Base-by-base conservation (phyloP, 176 grass and related monocot genomes). In the Triticum turgidum region DNA sequence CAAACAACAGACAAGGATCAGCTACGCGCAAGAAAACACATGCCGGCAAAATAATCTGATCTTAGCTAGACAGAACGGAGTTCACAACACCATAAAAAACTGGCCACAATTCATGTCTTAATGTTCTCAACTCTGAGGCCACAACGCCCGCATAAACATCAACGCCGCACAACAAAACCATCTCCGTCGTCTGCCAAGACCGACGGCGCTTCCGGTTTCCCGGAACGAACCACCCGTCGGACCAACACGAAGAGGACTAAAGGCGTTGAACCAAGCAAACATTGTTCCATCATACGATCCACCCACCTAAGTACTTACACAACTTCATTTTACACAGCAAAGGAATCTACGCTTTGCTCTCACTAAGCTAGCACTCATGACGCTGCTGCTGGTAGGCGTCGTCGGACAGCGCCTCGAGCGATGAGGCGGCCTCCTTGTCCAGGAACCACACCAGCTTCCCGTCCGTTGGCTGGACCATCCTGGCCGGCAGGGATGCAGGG, bases 381-480 rank as follows among this genome's bases (percentile, higher is more conserved):
- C 37, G 82, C 64, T 59, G 56, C 56, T 77, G 71, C 2, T 17
- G 22, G 21, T 47, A 81, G 20, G 25, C 69, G 25, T 54, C 78
- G 4, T 84, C 80, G 2, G 44, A 61, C 56, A 20, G 18, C 8
- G 20, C 54, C 7, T 89, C 76, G 3, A 93, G 89, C 1, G 66
- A 84, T 9, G 92, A 88, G 13, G 92, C 91, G 9, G 95, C 92
- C 14, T 35, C 58, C 83, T 86, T 91, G 90, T 97, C 95, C 82
- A 97, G 67, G 33, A 97, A 97, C 95, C 95, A 97, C 13, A 91
- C 82, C 80, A 97, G 75, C 69, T 90, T 97, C 32, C 95, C 95
- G 30, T 97, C 89, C 1, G 78, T 82, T 4, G 92, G 95, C 39
- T 89, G 66, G 71, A 97, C 76, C 92, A 91, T 93, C 51, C 83